Conservation (phyloP, 805 yeast species). For the Lachancea kluyveri region DNA sequence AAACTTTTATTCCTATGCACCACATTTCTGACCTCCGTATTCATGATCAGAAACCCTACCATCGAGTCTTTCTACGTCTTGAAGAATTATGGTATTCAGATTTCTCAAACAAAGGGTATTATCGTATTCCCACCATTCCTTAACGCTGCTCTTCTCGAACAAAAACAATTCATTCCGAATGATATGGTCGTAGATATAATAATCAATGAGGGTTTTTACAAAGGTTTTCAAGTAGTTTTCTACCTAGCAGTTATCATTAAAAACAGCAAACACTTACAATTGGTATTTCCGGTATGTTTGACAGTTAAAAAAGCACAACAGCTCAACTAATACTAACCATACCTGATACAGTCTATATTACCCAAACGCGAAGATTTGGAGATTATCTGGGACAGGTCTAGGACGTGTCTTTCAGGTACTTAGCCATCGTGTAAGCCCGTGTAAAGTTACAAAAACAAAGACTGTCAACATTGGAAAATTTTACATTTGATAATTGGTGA, state of each 20-base stretch:
- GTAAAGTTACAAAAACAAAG: constrained; percentile 5
- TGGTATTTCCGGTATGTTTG: constrained; percentile 31
- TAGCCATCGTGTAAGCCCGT: too few relatives aligned
- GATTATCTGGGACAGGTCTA: constrained; percentile 18
- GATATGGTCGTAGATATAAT: constrained; percentile 56
- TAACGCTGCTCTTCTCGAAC: constrained; percentile 11
- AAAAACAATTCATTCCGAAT: constrained; percentile 45
- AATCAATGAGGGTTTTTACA: constrained; percentile 65
- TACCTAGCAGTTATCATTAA: constrained; percentile 56
- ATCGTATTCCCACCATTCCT: constrained; percentile 17
- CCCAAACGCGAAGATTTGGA: constrained; percentile 21
- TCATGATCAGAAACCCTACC: constrained; percentile 12
- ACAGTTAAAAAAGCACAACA: neutral
- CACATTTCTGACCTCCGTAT: neutral
- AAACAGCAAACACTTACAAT: constrained; percentile 25
- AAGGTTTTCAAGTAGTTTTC: constrained; percentile 57
- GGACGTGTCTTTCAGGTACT: constrained; percentile 12
- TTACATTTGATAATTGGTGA: constrained; percentile 3
- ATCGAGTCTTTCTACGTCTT: constrained; percentile 20
- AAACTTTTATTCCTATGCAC: neutral
- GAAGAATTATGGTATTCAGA: constrained; percentile 24
- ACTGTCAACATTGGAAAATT: constrained; percentile 4
- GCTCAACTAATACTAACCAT: constrained; percentile 4
- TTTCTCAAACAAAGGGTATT: constrained; percentile 16
- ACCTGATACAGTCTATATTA: constrained; percentile 14